phyloP scores from a whole-genome alignment of 2,329 filamentous ascomycete genomes.

The Dothiorella sarmentorum region DNA sequence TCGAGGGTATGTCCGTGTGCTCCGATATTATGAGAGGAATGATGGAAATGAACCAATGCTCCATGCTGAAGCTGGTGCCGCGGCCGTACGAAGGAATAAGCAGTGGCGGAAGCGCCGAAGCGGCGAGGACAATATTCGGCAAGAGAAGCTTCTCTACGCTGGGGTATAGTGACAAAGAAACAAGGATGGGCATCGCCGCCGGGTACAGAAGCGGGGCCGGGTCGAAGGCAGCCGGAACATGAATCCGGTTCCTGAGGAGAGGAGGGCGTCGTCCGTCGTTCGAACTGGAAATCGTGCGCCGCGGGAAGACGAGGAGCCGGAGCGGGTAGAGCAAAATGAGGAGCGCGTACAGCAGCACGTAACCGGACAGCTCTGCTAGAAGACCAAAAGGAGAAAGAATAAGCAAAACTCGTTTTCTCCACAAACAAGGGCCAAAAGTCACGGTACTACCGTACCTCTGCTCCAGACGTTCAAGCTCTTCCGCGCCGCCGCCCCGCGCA shows the following conservation, averaged over 20 bases:
- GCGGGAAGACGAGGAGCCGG: slow-evolving; percentile 29
- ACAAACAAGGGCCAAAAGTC: too few species aligned
- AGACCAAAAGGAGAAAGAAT: too few species aligned
- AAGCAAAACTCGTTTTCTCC: slow-evolving; percentile 24
- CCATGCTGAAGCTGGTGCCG: slow-evolving; percentile 56
- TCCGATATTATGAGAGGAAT: slow-evolving; percentile 61
- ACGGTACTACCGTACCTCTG: slow-evolving; percentile 38
- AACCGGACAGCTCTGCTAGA: slow-evolving; percentile 40
- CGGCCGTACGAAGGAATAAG: slow-evolving; percentile 64
- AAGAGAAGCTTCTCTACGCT: slow-evolving; percentile 62
- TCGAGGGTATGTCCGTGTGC: slow-evolving; percentile 38
- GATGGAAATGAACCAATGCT: slow-evolving; percentile 78
- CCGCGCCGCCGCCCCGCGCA: slow-evolving; percentile 35
- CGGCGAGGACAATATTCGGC: slow-evolving; percentile 76
- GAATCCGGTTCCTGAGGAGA: slow-evolving; percentile 45
- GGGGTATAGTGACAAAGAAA: slow-evolving; percentile 69
- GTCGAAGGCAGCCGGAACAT: slow-evolving; percentile 76
- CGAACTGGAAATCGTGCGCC: neutral
- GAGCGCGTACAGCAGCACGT: slow-evolving; percentile 32
- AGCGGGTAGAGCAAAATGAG: slow-evolving; percentile 38
- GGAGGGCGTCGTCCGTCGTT: neutral
- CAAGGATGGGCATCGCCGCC: slow-evolving; percentile 68
- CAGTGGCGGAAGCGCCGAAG: slow-evolving; percentile 70
- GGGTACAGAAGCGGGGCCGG: slow-evolving; percentile 90
- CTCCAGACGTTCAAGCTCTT: slow-evolving; percentile 36